These are phyloP conservation scores for Plasmodium adleri DNA, from an alignment of 169 alveolate species.

Conservation along the genomic window DNA sequence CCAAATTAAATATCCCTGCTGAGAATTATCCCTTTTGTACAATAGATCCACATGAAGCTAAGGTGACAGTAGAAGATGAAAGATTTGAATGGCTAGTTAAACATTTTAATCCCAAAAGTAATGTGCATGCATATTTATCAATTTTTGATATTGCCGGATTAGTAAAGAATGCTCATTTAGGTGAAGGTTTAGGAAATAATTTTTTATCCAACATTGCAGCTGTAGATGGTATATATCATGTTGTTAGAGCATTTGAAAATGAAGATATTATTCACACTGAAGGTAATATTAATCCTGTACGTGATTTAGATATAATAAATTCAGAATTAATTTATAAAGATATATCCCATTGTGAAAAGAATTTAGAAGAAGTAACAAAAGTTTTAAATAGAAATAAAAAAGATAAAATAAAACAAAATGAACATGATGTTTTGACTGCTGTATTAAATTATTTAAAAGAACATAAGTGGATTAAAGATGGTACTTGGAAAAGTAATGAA, in stretches of 20 bases:
- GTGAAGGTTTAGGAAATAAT: constrained; percentile 99
- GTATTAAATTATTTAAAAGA: constrained; percentile 91
- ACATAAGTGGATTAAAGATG: constrained; percentile 92
- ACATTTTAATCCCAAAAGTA: constrained; percentile 96
- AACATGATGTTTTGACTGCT: constrained; percentile 91
- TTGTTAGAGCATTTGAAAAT: constrained; percentile 98
- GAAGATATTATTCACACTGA: constrained; percentile 97
- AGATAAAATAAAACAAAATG: constrained; percentile 94
- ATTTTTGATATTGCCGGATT: constrained; percentile 99
- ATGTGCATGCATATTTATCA: constrained; percentile 96
- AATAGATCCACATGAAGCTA: constrained; percentile 98
- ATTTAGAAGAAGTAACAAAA: constrained; percentile 93
- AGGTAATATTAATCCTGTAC: constrained; percentile 98
- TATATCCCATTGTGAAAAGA: constrained; percentile 90
- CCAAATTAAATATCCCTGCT: constrained; percentile 96
- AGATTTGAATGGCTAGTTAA: constrained; percentile 95
- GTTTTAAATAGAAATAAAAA: constrained; percentile 92
- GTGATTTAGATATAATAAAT: constrained; percentile 96
- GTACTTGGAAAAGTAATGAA: constrained; percentile 94
- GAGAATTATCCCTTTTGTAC: constrained; percentile 98
- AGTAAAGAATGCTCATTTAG: constrained; percentile 98
- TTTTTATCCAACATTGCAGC: constrained; percentile 98
- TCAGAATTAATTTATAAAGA: constrained; percentile 97
- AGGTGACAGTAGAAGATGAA: constrained; percentile 92
- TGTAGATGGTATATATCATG: constrained; percentile 98